phyloP scores from a whole-genome alignment of 179 eudicot genomes.

The Sideroxylon spinosum region DNA sequence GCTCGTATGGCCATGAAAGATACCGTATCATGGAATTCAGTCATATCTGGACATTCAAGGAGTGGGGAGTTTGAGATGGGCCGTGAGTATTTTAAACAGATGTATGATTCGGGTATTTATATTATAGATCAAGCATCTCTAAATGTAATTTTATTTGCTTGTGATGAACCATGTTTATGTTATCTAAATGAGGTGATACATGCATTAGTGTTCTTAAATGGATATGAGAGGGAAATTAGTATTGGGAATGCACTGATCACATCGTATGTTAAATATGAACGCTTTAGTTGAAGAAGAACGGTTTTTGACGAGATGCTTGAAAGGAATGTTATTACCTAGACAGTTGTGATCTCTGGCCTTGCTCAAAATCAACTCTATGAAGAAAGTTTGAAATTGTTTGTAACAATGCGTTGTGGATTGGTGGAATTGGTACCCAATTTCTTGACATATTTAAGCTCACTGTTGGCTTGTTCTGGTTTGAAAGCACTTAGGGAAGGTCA shows the following conservation, averaged over 20 bases:
- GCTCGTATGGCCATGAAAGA: slow-evolving; percentile 74
- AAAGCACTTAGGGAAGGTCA: slow-evolving; percentile 55
- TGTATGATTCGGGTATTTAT: slow-evolving; percentile 39
- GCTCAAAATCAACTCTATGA: slow-evolving; percentile 47
- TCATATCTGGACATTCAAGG: slow-evolving; percentile 49
- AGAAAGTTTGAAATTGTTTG: slow-evolving; percentile 55
- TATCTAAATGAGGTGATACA: slow-evolving; percentile 47
- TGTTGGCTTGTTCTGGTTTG: slow-evolving; percentile 72
- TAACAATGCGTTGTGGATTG: slow-evolving; percentile 42
- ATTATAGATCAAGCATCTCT: slow-evolving; percentile 66
- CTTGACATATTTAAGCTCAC: slow-evolving; percentile 61
- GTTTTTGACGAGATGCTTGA: slow-evolving; percentile 61
- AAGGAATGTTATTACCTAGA: slow-evolving; percentile 82
- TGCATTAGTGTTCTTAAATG: slow-evolving; percentile 48
- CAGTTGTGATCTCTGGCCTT: slow-evolving; percentile 77
- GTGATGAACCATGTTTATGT: slow-evolving; percentile 33
- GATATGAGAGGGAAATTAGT: slow-evolving; percentile 47
- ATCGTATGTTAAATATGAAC: slow-evolving; percentile 53
- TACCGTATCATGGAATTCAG: slow-evolving; percentile 70
- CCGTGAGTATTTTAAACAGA: slow-evolving; percentile 43
- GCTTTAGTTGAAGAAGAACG: slow-evolving; percentile 36
- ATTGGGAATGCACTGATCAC: slow-evolving; percentile 78
- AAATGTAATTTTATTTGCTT: slow-evolving; percentile 59
- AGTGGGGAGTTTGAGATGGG: slow-evolving; percentile 43
- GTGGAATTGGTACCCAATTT: slow-evolving; percentile 65